Base-by-base conservation (phyloP, 306 rosid species). In the Lathyrus aphaca region DNA sequence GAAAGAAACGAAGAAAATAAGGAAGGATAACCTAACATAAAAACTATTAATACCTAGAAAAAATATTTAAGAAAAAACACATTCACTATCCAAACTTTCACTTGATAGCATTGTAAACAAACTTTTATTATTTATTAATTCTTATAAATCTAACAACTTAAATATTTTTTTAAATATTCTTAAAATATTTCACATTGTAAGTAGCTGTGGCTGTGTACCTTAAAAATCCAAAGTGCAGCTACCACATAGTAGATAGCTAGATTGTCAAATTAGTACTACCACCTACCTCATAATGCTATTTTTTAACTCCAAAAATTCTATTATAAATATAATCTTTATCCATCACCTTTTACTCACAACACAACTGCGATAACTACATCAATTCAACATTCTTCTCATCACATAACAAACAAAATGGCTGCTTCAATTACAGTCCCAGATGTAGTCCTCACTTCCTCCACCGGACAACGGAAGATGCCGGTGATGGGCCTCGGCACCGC, bases 401-500 rank as follows among this genome's bases (percentile, higher is more conserved):
- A 16, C 46, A 30, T 15, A 42, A 13, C 27, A 66, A 66, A 46
- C 27, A 66, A 48, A 46, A 72, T 72, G 74, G 23, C 46, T 0
- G 23, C 46, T 0, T 55, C 48, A 56, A 13, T 30, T 7, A 10
- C 10, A 45, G 16, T 79, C 51, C 76, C 80, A n/a, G 53, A 54
- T 38, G 25, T 74, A 4, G 62, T 50, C 25, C 77, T 79, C 11
- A 1, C 5, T 1, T 79, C 73, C 10, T 27, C 83, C 15, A 16
- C 72, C 3, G 77, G 68, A 1, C 69, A 46, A 3, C 21, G 80
- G 51, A 74, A 19, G 16, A 74, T 79, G 53, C 80, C 83, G 1
- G 69, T 74, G 7, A 74, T 79, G 0, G 83, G 83, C 15, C 77
- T 79, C 4, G 83, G 83, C 53, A 79, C 83, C 0, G 80, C 80